Conservation (phyloP, 768 basidiomycete species). For the Pisolithus tinctorius region DNA sequence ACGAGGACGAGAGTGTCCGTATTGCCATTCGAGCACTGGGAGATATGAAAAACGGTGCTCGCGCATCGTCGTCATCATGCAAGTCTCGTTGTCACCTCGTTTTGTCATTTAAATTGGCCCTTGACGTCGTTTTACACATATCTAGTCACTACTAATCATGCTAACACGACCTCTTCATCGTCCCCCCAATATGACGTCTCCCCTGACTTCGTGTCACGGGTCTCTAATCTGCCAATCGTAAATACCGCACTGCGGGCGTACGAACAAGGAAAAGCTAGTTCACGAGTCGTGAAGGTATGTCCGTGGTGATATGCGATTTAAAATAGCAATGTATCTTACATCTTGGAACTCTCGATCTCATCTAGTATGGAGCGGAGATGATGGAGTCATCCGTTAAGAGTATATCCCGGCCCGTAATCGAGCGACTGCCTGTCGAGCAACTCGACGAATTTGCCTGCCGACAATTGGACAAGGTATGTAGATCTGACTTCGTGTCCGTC, state of each 20-base stretch:
- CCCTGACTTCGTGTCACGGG: slow-evolving; percentile 42
- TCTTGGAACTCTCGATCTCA: slow-evolving; percentile 7
- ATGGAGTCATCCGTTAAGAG: slow-evolving; percentile 79
- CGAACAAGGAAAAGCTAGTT: slow-evolving; percentile 78
- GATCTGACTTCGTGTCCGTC: not conserved
- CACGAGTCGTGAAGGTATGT: slow-evolving; percentile 76
- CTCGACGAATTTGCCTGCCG: slow-evolving; percentile 86
- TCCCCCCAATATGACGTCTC: slow-evolving; percentile 2
- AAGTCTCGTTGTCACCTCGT: slow-evolving; percentile 2
- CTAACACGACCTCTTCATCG: slow-evolving; percentile 3
- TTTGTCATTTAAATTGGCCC: not conserved
- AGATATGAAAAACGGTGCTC: slow-evolving; percentile 59
- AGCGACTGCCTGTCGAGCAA: slow-evolving; percentile 66
- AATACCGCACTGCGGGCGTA: slow-evolving; percentile 67
- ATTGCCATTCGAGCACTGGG: slow-evolving; percentile 74
- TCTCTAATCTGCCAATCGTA: slow-evolving; percentile 67
- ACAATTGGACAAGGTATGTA: slow-evolving; percentile 74
- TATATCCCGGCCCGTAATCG: slow-evolving; percentile 76
- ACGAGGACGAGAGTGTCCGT: slow-evolving; percentile 68
- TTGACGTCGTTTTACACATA: not conserved
- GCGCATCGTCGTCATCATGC: slow-evolving; percentile 6
- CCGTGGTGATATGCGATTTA: not conserved
- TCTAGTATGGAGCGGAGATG: slow-evolving; percentile 80
- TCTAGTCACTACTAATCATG: not conserved
- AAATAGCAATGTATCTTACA: slow-evolving; percentile 1